Conservation (phyloP, 163 green algal genomes). For the Trebouxiophyceae sp. region DNA sequence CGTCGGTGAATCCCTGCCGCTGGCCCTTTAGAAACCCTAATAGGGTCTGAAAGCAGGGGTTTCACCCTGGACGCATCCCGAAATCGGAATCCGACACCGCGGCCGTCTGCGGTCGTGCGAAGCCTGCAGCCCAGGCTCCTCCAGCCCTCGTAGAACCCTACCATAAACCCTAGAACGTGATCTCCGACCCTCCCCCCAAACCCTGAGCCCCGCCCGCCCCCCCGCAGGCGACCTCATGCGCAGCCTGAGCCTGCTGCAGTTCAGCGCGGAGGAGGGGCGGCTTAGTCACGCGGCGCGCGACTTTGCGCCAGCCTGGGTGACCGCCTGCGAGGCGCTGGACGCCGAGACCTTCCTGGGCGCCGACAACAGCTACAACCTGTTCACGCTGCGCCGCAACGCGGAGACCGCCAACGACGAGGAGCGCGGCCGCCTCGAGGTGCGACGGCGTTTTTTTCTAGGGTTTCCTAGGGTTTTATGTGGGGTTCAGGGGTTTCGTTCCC, state of each 20-base stretch:
- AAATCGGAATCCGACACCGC: no score
- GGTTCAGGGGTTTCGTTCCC: neutral
- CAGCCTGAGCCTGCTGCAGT: constrained; percentile 82
- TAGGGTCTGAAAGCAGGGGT: no score
- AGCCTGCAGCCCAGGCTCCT: no score
- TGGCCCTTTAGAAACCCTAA: no score
- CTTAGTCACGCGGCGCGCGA: constrained; percentile 67
- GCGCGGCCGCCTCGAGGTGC: constrained; percentile 64
- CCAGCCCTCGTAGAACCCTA: no score
- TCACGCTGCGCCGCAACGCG: constrained; percentile 70
- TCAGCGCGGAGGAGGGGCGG: constrained; percentile 62
- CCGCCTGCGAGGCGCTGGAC: constrained; percentile 70
- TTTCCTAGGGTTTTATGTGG: no score
- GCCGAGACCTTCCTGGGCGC: constrained; percentile 85
- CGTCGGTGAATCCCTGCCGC: constrained; percentile 61
- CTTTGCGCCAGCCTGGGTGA: constrained; percentile 78
- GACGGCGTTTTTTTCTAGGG: neutral
- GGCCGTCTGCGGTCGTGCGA: no score
- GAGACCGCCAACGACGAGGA: constrained; percentile 85
- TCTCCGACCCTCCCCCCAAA: no score
- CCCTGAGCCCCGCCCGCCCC: no score
- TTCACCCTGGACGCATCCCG: no score
- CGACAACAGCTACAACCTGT: constrained; percentile 89
- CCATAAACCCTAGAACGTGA: no score
- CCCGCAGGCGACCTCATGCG: constrained; percentile 91